Conservation (phyloP, 2,329 filamentous ascomycete species). For the Lachnum nothofagi region DNA sequence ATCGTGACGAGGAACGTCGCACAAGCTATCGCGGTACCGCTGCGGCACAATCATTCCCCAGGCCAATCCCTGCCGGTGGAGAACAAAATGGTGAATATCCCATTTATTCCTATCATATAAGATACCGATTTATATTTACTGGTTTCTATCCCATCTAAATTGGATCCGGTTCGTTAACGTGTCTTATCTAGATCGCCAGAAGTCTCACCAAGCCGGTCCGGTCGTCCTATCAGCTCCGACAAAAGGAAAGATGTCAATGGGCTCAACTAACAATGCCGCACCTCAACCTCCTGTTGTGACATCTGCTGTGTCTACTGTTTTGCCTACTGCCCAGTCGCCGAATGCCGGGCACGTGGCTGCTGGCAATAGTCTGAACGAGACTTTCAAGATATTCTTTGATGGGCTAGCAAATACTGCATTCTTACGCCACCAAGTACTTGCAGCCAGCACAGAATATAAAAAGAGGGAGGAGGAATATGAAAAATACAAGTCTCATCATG, state of each 20-base stretch:
- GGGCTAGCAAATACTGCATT: too few species aligned
- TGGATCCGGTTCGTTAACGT: too few species aligned
- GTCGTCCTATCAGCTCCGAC: too few species aligned
- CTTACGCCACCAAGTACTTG: background rate
- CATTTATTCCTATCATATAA: background rate
- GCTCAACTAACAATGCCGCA: too few species aligned
- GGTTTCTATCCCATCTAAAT: background rate
- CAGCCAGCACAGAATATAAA: constrained; percentile 3
- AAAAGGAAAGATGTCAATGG: too few species aligned
- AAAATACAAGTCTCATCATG: constrained; percentile 12
- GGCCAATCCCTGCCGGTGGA: background rate
- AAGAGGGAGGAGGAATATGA: constrained; percentile 8
- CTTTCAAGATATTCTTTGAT: background rate
- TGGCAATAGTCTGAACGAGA: background rate
- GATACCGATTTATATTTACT: background rate
- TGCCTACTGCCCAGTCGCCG: too few species aligned
- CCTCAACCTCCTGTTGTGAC: too few species aligned
- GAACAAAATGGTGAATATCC: background rate
- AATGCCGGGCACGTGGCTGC: too few species aligned
- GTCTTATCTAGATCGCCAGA: too few species aligned
- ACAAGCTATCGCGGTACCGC: background rate
- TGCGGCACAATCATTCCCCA: background rate
- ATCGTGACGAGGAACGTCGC: background rate
- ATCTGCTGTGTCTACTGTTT: too few species aligned
- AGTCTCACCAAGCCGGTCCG: too few species aligned